Evolutionary conservation across 2,329 filamentous ascomycete genomes (phyloP), one percentile per base, ranked within the genome.

Genomic region (Plectosphaerella sp.): DNA sequence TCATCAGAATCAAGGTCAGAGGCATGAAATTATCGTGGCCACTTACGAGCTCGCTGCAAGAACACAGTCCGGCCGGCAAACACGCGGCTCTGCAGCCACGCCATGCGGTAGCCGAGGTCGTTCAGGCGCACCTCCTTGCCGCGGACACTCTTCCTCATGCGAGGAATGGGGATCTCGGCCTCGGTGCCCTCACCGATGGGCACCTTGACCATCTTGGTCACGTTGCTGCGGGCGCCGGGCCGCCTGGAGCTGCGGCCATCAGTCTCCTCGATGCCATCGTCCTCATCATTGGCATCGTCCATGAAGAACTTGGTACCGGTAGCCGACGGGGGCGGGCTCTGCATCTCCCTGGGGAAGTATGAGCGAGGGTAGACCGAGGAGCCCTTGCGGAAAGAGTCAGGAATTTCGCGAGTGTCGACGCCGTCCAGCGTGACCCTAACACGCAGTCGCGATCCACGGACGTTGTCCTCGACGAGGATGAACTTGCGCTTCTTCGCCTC

Each of bases 401-500:
- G 93, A 64, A 97, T 96, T 70, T 97, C 93, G 63, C 92, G 88
- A 74, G 94, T 95, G 67, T 97, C 88, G 61, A 97, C 91, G 45
- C 87, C 86, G 64, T 97, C 91, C n/a, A 99, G 83, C 57, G 89
- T 94, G 49, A 97, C 92, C 56, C 92, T 88, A 45, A 97, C 92
- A 15, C 93, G 86, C 2, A 97, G 86, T 42, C 91, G 83, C 48
- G 84, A 87, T 49, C 87, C 88, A 36, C 90, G 87, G 56, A 91
- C 88, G 49, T 84, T 86, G 67, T 97, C 93, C 59, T 97, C 92
- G 25, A 97, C 91, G 10, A 97, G 82, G 60, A 97, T 96, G 70
- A 97, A 97, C 71, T 97, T 97, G 66, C 93, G 88, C 64, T 91
- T 90, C 74, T 96, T 96, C 49, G 87, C 86, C 63, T 94, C 91